These are phyloP conservation scores for Pulicaria dysenterica DNA, from an alignment of 129 eudicot genomes.

Conservation along the genomic window DNA sequence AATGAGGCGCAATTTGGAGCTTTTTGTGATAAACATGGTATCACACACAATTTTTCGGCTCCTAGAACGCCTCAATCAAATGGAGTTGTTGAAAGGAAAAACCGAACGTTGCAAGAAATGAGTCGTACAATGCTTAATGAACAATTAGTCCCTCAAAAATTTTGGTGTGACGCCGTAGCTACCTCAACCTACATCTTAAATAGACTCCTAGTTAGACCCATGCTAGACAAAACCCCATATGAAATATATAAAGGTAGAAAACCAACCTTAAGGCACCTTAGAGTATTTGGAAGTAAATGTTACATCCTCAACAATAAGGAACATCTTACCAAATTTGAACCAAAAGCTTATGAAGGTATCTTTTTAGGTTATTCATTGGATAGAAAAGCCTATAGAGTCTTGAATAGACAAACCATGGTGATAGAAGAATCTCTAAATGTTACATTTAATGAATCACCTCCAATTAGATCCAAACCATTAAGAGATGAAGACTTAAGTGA, in stretches of 20 bases:
- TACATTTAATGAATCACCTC: too few species aligned
- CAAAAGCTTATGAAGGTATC: not conserved
- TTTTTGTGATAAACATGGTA: not conserved
- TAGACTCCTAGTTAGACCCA: not conserved
- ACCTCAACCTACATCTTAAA: not conserved
- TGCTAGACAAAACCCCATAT: not conserved
- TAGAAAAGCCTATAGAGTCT: too few species aligned
- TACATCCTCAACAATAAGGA: not conserved
- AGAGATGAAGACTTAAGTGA: not conserved
- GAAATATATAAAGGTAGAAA: not conserved
- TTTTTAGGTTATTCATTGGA: too few species aligned
- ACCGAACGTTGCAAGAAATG: not conserved
- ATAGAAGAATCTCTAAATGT: too few species aligned
- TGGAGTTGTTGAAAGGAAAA: not conserved
- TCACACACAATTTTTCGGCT: not conserved
- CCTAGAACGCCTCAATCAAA: not conserved
- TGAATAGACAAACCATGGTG: too few species aligned
- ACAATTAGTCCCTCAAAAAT: not conserved
- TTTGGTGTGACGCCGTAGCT: not conserved
- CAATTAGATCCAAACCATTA: not conserved
- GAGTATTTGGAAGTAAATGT: too few species aligned
- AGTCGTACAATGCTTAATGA: not conserved
- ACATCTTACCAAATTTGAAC: not conserved
- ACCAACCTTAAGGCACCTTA: not conserved
- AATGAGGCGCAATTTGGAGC: not conserved